phyloP scores from a whole-genome alignment of 208 protist genomes.

The Trypanosoma congolense region DNA sequence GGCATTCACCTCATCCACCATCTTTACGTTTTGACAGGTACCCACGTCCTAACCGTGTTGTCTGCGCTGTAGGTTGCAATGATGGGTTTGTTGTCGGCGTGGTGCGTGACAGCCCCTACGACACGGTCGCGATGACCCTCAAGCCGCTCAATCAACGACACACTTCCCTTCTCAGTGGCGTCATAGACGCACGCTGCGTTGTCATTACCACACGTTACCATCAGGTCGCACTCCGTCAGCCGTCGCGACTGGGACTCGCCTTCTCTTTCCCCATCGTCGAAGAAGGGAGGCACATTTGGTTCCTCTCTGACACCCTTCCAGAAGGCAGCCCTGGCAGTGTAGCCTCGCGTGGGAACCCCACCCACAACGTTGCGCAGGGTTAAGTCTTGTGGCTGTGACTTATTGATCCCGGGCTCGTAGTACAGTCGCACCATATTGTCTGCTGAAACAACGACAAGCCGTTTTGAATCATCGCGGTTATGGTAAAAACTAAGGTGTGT shows the following conservation, averaged over 20 bases:
- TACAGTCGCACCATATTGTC: conserved; percentile 86
- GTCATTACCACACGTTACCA: conserved; percentile 64
- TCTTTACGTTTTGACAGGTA: conserved; percentile 62
- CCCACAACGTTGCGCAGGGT: conserved; percentile 67
- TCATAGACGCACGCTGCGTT: conserved; percentile 80
- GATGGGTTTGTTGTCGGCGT: conserved; percentile 56
- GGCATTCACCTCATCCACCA: no score
- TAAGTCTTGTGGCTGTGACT: conserved; percentile 41
- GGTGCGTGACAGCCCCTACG: conserved; percentile 63
- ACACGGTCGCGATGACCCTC: conserved; percentile 84
- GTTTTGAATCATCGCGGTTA: conserved; percentile 62
- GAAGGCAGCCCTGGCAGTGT: conserved; percentile 54
- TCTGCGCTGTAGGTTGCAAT: conserved; percentile 84
- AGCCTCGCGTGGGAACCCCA: conserved; percentile 56
- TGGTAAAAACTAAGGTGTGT: conserved; percentile 56
- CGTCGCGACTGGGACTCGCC: conserved; percentile 41
- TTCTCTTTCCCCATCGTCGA: conserved; percentile 85
- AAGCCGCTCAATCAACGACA: conserved; percentile 56
- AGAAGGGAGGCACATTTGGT: conserved; percentile 59
- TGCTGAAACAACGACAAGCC: conserved; percentile 62
- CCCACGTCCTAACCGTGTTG: conserved; percentile 80
- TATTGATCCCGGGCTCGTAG: conserved; percentile 37
- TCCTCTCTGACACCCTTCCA: conserved; percentile 70
- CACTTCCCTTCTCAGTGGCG: conserved; percentile 61
- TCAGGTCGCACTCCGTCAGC: conserved; percentile 74